These are phyloP conservation scores for Mucor indicus DNA, from an alignment of 371 early-diverging fungal species.

Conservation along the genomic window DNA sequence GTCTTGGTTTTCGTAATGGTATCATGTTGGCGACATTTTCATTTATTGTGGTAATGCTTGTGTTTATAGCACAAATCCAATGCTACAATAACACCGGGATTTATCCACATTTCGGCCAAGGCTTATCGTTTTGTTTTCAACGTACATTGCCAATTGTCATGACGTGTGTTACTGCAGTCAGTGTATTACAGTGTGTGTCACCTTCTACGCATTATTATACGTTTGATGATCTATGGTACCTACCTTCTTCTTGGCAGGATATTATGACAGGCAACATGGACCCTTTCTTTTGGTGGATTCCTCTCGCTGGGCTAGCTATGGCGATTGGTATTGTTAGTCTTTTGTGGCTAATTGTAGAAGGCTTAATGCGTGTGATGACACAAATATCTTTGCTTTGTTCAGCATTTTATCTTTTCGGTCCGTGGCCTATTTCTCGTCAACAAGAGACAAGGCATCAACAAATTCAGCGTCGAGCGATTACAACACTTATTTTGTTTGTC, in stretches of 20 bases:
- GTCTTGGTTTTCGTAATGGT: slow-evolving; percentile 70
- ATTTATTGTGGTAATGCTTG: slow-evolving; percentile 62
- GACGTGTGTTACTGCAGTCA: slow-evolving; percentile 26
- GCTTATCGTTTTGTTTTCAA: slow-evolving; percentile 36
- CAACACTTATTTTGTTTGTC: slow-evolving; percentile 57
- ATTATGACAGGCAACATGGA: slow-evolving; percentile 56
- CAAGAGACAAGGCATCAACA: slow-evolving; percentile 36
- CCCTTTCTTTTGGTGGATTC: slow-evolving; percentile 65
- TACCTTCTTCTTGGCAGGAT: slow-evolving; percentile 32
- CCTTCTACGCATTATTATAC: slow-evolving; percentile 17
- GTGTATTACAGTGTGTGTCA: slow-evolving; percentile 29
- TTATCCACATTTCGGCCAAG: slow-evolving; percentile 50
- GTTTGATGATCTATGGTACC: slow-evolving; percentile 27
- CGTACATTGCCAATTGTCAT: slow-evolving; percentile 34
- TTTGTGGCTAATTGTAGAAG: slow-evolving; percentile 44
- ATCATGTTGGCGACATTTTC: slow-evolving; percentile 68
- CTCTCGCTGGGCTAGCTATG: slow-evolving; percentile 47
- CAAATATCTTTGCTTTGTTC: too few species aligned
- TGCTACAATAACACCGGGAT: slow-evolving; percentile 57
- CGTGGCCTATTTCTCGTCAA: slow-evolving; percentile 15
- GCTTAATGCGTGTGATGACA: slow-evolving; percentile 10
- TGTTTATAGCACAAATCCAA: slow-evolving; percentile 59
- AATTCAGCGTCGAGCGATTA: slow-evolving; percentile 52
- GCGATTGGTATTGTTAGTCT: slow-evolving; percentile 51
- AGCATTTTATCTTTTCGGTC: too few species aligned